Evolutionary conservation across 352 stramenopile species (phyloP).

Genomic region (Pythium diclinum): DNA sequence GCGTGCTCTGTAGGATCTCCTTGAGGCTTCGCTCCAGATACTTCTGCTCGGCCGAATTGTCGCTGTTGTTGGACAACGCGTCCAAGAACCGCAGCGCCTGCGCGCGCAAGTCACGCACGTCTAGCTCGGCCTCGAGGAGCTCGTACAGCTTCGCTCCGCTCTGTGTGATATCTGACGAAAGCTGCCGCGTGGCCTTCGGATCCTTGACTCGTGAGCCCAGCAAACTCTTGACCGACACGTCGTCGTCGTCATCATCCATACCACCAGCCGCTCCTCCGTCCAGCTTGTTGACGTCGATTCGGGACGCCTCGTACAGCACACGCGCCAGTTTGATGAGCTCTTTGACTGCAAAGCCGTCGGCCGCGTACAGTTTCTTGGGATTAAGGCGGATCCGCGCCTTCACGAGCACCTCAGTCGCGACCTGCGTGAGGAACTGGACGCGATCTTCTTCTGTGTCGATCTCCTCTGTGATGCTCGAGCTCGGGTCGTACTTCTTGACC

Average conservation of each 20-base stretch:
- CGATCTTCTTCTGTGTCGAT: constrained; percentile 95
- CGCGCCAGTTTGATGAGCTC: constrained; percentile 95
- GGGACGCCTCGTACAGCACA: constrained; percentile 89
- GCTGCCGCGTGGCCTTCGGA: constrained; percentile 85
- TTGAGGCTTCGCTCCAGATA: constrained; percentile 86
- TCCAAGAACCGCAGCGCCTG: constrained; percentile 94
- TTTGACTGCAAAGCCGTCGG: constrained; percentile 92
- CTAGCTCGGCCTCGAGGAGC: constrained; percentile 88
- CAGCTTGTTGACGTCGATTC: constrained; percentile 57
- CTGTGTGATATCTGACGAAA: constrained; percentile 94
- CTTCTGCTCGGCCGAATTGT: constrained; percentile 83
- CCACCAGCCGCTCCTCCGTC: constrained; percentile 31
- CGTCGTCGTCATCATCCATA: constrained; percentile 73
- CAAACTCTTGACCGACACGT: constrained; percentile 66
- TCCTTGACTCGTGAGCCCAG: constrained; percentile 81
- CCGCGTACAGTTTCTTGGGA: constrained; percentile 94
- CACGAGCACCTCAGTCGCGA: constrained; percentile 73
- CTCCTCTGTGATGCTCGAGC: constrained; percentile 85
- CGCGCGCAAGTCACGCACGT: constrained; percentile 77
- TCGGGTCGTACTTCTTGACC: constrained; percentile 91
- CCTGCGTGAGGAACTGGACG: constrained; percentile 92
- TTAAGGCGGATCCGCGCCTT: constrained; percentile 94
- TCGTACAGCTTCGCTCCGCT: constrained; percentile 90
- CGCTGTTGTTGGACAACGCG: constrained; percentile 78
- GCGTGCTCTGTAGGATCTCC: constrained; percentile 62